Evolutionary conservation across 768 basidiomycete species (phyloP).

Genomic region (Calocybe indica): DNA sequence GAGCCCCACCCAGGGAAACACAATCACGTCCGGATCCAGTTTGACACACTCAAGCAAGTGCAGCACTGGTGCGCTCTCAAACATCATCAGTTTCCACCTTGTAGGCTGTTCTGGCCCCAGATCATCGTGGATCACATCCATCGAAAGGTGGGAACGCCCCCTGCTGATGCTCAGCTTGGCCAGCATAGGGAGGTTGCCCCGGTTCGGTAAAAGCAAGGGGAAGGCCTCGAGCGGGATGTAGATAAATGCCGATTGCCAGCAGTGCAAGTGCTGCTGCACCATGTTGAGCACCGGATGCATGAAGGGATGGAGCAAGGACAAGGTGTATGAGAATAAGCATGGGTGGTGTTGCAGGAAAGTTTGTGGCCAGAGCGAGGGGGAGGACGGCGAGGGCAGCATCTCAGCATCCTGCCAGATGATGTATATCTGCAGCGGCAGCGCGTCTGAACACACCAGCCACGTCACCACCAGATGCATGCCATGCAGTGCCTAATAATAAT

Average conservation of each 20-base stretch:
- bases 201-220: slow-evolving; percentile 9
- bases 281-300: slow-evolving; percentile 17
- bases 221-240: slow-evolving; percentile 15
- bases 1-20: slow-evolving; percentile 14
- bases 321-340: too few species aligned
- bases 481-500: too few species aligned
- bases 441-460: slow-evolving; percentile 14
- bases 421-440: slow-evolving; percentile 15
- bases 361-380: too few species aligned
- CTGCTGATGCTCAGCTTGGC: slow-evolving; percentile 15
- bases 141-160: slow-evolving; percentile 3
- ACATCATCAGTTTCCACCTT: slow-evolving; percentile 9
- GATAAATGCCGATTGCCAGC: slow-evolving; percentile 15
- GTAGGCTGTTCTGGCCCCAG: too few species aligned
- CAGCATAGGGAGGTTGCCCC: slow-evolving; percentile 15
- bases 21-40: slow-evolving; percentile 14
- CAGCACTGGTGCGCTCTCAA: slow-evolving; percentile 13
- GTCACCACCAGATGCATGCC: slow-evolving; percentile 15
- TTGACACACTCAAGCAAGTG: slow-evolving; percentile 17
- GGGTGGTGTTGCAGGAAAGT: too few species aligned
- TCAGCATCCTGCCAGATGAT: slow-evolving; percentile 13
- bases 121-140: too few species aligned
- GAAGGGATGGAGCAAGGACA: too few species aligned
- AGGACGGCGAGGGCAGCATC: slow-evolving; percentile 11
- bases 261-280: slow-evolving; percentile 14